Evolutionary conservation across 2,329 filamentous ascomycete genomes (phyloP).

Genomic region (Ceratocystis cubensis): DNA sequence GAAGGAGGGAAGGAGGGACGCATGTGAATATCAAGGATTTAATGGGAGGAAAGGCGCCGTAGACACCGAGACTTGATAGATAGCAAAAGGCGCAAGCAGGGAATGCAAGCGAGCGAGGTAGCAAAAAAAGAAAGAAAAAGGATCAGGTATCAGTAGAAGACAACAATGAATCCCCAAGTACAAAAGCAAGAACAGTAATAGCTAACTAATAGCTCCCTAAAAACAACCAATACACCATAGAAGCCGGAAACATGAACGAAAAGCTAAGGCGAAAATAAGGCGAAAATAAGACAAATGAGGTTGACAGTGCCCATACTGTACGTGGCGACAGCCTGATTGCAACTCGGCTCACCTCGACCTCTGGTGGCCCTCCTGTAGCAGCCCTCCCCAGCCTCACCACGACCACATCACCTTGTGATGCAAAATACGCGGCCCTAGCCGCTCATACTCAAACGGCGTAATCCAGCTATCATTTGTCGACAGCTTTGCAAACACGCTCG

Average conservation of each 20-base stretch:
- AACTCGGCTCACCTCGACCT: background rate
- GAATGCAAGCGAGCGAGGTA: background rate
- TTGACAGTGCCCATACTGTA: too few species aligned
- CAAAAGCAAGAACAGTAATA: too few species aligned
- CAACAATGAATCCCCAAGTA: too few species aligned
- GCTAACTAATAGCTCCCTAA: background rate
- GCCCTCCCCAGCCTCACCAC: slow-evolving; percentile 32
- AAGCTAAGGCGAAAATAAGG: too few species aligned
- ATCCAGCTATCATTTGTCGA: slow-evolving; percentile 95
- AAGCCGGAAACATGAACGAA: too few species aligned
- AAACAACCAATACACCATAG: background rate
- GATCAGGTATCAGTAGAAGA: background rate
- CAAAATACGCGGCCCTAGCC: slow-evolving; percentile 66
- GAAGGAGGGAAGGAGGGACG: too few species aligned
- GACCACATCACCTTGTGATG: slow-evolving; percentile 67
- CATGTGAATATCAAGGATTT: too few species aligned
- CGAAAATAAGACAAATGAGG: too few species aligned
- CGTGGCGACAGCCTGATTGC: too few species aligned
- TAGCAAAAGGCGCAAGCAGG: background rate
- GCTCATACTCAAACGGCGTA: slow-evolving; percentile 73
- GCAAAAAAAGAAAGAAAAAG: background rate
- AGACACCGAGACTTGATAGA: too few species aligned
- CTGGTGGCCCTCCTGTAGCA: background rate
- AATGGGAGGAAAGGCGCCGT: too few species aligned
- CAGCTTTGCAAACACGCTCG: slow-evolving; percentile 87